phyloP scores from a whole-genome alignment of 2,329 filamentous ascomycete species.

The Torrubiellomyces zombiae region DNA sequence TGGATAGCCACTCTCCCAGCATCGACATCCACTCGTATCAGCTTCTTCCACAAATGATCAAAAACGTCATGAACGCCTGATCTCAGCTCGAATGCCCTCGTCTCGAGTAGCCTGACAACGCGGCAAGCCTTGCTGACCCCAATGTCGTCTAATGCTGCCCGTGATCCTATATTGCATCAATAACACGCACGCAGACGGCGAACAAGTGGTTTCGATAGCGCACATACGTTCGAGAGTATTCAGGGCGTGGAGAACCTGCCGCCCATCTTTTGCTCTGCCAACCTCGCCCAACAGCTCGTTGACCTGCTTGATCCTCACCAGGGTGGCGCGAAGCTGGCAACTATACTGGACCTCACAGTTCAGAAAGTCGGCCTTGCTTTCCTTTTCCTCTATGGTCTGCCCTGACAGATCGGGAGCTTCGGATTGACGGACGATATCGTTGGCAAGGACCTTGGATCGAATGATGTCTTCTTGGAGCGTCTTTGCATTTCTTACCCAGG shows the following conservation, averaged over 20 bases:
- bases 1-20: slow-evolving; percentile 38
- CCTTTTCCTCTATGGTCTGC: slow-evolving; percentile 33
- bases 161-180: slow-evolving; percentile 27
- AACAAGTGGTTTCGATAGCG: not conserved
- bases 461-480: slow-evolving; percentile 74
- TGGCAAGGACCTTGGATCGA: slow-evolving; percentile 60
- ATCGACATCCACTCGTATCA: slow-evolving; percentile 46
- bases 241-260: slow-evolving; percentile 38
- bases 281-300: slow-evolving; percentile 46
- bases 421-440: slow-evolving; percentile 63
- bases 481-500: slow-evolving; percentile 75
- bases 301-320: slow-evolving; percentile 36
- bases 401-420: slow-evolving; percentile 43
- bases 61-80: slow-evolving; percentile 49
- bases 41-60: slow-evolving; percentile 50
- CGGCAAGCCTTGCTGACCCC: slow-evolving; percentile 44
- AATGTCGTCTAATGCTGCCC: slow-evolving; percentile 40
- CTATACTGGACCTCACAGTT: slow-evolving; percentile 42
- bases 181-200: not conserved
- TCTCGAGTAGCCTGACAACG: slow-evolving; percentile 46
- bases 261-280: slow-evolving; percentile 36
- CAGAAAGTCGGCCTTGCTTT: slow-evolving; percentile 39
- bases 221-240: slow-evolving; percentile 37
- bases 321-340: slow-evolving; percentile 32
- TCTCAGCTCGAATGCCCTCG: slow-evolving; percentile 49